phyloP scores from a whole-genome alignment of 331 rosid species.

The Ulmus americana region DNA sequence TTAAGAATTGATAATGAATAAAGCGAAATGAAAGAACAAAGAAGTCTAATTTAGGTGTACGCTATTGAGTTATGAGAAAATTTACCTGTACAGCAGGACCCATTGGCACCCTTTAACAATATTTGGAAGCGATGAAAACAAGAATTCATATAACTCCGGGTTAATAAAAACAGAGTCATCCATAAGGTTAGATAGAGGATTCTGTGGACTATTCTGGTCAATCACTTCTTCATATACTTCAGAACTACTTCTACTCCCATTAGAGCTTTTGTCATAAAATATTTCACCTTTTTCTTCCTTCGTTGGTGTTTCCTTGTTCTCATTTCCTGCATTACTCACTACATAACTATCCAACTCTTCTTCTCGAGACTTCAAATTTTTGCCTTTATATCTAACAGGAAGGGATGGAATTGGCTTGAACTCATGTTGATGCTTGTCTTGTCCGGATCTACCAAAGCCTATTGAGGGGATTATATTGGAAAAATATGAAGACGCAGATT shows the following conservation, averaged over 20 bases:
- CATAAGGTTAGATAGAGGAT: conserved; percentile 42
- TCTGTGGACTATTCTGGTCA: conserved; percentile 37
- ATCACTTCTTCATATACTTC: conserved; percentile 72
- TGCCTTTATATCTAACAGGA: conserved; percentile 34
- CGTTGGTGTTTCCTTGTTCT: conserved; percentile 26
- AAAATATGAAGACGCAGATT: conserved; percentile 58
- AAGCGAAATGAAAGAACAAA: conserved; percentile 28
- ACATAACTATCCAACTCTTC: conserved; percentile 39
- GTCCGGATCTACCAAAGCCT: conserved; percentile 41
- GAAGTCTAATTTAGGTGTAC: conserved; percentile 13
- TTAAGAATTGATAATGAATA: conserved; percentile 45
- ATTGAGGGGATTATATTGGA: conserved; percentile 52
- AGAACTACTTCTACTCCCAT: conserved; percentile 51
- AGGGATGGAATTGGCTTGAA: conserved; percentile 29
- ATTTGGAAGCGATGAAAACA: conserved; percentile 77
- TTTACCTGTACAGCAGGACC: conserved; percentile 84
- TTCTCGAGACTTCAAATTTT: conserved; percentile 40
- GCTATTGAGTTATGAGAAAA: conserved; percentile 9
- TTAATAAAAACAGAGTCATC: conserved; percentile 71
- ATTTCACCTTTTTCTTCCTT: conserved; percentile 31
- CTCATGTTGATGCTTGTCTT: conserved; percentile 34
- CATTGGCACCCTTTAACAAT: conserved; percentile 91
- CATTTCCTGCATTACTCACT: conserved; percentile 34
- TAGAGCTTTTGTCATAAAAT: conserved; percentile 31
- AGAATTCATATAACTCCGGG: conserved; percentile 60